Evolutionary conservation across 306 rosid genomes (phyloP), one percentile per base, ranked within the genome.

Genomic region (Nissolia schottii): DNA sequence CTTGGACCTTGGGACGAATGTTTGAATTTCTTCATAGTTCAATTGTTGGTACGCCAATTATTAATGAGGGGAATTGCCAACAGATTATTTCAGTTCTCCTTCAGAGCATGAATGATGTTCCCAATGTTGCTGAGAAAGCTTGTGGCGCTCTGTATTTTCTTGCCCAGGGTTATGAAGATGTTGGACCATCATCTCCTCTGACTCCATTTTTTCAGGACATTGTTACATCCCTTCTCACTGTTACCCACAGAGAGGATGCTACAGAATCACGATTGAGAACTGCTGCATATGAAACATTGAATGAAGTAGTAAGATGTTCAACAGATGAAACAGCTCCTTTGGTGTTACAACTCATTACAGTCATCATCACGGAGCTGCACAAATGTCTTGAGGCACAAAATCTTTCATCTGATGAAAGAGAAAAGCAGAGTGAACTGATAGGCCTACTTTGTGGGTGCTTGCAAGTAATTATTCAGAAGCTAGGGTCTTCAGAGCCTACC

Each of bases 121-220:
- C 96, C 59, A 92, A 92, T 86, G 96, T 92, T 58, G 96, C 97
- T 38, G 96, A 92, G 89, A 92, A 92, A 79, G 97, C 96, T 67
- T 92, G 97, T 60, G 92, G 97, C 28, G 97, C 97, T 62, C 90
- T 92, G 66, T 92, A 92, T 83, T 92, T 84, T 76, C 92, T 92
- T 12, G 92, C 92, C 22, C 97, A 92, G 68, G 97, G 97, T 71
- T 92, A 86, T 25, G 97, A 92, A 89, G 96, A 92, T 67, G 80
- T 73, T 35, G 90, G 84, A 46, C 23, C 80, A 19, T 24, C 90
- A 70, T 87, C 97, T 76, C 89, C 93, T 41, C 24, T 92, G 40
- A 90, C 92, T 34, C 96, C 97, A 4, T 89, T 84, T 65, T 89
- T 89, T 75, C 94, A 87, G 82, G 88, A 92, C 69, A 92, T 92